Evolutionary conservation across 495 filamentous ascomycete species (phyloP).

Genomic region (Diplogelasinospora grovesii): DNA sequence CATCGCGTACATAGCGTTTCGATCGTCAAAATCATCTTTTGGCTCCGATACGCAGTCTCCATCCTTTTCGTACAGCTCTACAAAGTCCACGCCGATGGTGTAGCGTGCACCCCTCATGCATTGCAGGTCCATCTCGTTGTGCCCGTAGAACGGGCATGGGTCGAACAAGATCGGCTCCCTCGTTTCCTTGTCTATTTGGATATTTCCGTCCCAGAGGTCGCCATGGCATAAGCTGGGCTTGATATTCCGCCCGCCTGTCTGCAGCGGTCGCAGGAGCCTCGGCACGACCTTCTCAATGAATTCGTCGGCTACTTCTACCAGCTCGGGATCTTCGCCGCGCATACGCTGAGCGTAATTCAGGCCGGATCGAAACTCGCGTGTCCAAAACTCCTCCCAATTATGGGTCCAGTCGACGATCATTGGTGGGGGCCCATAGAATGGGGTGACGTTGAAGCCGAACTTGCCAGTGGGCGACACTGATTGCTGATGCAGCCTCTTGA

Average conservation of each 20-base stretch:
- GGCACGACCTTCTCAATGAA: constrained; percentile 31
- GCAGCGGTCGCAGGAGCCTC: constrained; percentile 28
- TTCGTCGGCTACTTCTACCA: constrained; percentile 1
- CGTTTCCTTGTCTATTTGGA: constrained; percentile 27
- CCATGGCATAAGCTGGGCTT: constrained; percentile 40
- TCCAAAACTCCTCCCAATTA: constrained; percentile 41
- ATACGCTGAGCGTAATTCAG: constrained; percentile 3
- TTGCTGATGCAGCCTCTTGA: constrained; percentile 35
- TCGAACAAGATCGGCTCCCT: constrained; percentile 37
- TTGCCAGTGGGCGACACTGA: constrained; percentile 39
- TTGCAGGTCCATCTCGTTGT: constrained; percentile 34
- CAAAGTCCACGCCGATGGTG: constrained; percentile 7
- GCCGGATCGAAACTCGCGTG: constrained; percentile 9
- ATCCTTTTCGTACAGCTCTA: constrained; percentile 8
- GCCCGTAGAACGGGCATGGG: constrained; percentile 39
- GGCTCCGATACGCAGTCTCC: constrained; percentile 15
- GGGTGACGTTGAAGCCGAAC: constrained; percentile 45
- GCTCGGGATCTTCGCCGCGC: constrained; percentile 5
- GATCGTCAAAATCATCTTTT: constrained; percentile 14
- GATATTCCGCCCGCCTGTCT: constrained; percentile 34
- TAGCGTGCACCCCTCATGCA: constrained; percentile 12
- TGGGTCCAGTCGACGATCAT: constrained; percentile 37
- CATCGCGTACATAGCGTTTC: constrained; percentile 16
- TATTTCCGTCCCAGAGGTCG: constrained; percentile 42
- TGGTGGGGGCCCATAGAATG: constrained; percentile 35